Conservation (phyloP, 1,284 basidiomycete species). For the Heterobasidion occidentale region DNA sequence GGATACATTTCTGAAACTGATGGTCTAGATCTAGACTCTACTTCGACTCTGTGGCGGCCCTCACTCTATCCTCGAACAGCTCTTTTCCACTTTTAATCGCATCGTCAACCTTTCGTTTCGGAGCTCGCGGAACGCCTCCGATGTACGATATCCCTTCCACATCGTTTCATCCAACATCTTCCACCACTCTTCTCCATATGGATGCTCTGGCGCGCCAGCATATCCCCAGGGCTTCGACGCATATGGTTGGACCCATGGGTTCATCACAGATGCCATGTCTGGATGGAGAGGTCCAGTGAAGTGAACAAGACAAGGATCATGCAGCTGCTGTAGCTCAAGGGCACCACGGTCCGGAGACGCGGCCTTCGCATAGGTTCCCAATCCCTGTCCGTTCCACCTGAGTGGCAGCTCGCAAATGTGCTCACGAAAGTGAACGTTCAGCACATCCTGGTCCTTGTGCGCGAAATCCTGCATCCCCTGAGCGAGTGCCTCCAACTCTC, state of each 20-base stretch:
- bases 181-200: slow-evolving; percentile 45
- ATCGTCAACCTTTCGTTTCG: slow-evolving; percentile 12
- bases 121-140: slow-evolving; percentile 17
- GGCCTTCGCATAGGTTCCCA: slow-evolving; percentile 42
- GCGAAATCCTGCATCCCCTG: slow-evolving; percentile 19
- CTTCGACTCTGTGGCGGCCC: not conserved
- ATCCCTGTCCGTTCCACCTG: slow-evolving; percentile 48
- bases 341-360: slow-evolving; percentile 25
- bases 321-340: slow-evolving; percentile 26
- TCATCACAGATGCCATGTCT: slow-evolving; percentile 33
- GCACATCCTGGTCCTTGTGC: slow-evolving; percentile 41
- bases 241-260: slow-evolving; percentile 44
- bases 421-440: slow-evolving; percentile 38
- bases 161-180: slow-evolving; percentile 28
- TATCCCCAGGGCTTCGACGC: slow-evolving; percentile 55
- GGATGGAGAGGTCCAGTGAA: slow-evolving; percentile 52
- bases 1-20: too few relatives aligned
- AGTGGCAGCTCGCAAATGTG: slow-evolving; percentile 34
- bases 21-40: too few relatives aligned
- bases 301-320: slow-evolving; percentile 41
- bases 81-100: slow-evolving; percentile 3
- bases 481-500: slow-evolving; percentile 20
- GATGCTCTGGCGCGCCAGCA: slow-evolving; percentile 42
- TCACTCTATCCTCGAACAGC: slow-evolving; percentile 5
- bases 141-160: slow-evolving; percentile 31